Base-by-base conservation (phyloP, 352 stramenopile genomes). In the Phytophthora gonapodyides region DNA sequence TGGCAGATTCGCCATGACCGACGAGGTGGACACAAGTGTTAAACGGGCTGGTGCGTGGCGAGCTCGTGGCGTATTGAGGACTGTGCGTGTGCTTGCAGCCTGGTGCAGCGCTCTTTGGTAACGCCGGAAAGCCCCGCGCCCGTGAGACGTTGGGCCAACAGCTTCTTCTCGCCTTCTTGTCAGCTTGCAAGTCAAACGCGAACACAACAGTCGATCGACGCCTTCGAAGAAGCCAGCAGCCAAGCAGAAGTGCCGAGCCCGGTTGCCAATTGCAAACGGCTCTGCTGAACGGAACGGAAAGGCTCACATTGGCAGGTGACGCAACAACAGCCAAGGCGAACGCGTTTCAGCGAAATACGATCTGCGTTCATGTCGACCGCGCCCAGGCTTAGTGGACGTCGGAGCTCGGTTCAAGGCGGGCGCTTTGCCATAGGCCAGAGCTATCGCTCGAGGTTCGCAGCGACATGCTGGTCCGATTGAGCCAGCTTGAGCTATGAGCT, bases 21-120 rank as follows among this genome's bases (percentile, higher is more conserved):
- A 34, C 36, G 21, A 13, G 13, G 40, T 53, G 57, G 48, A 60
- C 48, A 47, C 15, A 46, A 37, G 24, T 54, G 41, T 54, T 54
- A 61, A 54, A 37, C 49, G 35, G 34, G 7, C 2, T 37, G 27
- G 5, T 24, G 9, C 24, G 34, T n/a, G 27, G 44, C 2, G 34
- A 43, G 10, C n/a, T 43, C 49, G 45, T 52, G 17, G 59, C 43
- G 44, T 62, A 67, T 62, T 67, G 35, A 17, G 46, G 11, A 57
- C 2, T 67, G 52, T 30, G 50, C 58, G 58, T 67, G 50, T 7
- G 59, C 59, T 61, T 62, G 59, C 27, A 67, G 50, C 48, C 10
- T 27, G 21, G 17, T 16, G 44, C 19, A 7, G 37, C 12, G 34
- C 17, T 42, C 45, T 49, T 36, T 27, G 3, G 46, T 45, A 58